Evolutionary conservation across 805 yeast species (phyloP), one percentile per base, ranked within the genome.

Genomic region (Cyberlindnera lachancei): DNA sequence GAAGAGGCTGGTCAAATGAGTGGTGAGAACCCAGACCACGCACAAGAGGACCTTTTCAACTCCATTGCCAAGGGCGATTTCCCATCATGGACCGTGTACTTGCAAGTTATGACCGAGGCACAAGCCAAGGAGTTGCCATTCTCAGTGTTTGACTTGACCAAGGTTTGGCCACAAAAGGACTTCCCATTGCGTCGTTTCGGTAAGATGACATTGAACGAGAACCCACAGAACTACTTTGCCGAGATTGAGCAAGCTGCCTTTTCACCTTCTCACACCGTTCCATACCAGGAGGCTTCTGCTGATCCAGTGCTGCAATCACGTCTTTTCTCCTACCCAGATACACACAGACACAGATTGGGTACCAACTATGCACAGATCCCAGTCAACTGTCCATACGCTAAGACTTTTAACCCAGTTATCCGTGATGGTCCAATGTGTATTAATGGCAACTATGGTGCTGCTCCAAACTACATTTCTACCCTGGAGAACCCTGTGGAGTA

Each of bases 131-230:
- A 74, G 39, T 72, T 73, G 30, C 79, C 80, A 53, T 85, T 81
- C 62, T 80, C 90, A 6, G 88, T 87, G 27, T 85, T 83, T 55
- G 96, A 86, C 61, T 68, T 86, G 58, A 86, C 96, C 42, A 87
- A 87, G 66, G 81, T 83, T 35, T 86, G 96, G 96, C 86, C 95
- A 22, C 94, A 86, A 55, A 64, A 63, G 47, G 79, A 85, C 36
- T 86, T 75, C 69, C 95, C 96, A 52, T 61, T 86, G 63, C 75
- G 95, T 59, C 76, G 77, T 58, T 79, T 86, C 54, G 96, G 95
- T 56, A 78, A 76, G 56, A 64, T 85, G 44, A 75, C 74, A 2
- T 61, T 85, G 56, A 80, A 85, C 59, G 84, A 82, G 61, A 85
- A 85, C 62, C 92, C 95, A 38, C 64, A 72, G 59, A 85, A 85